Evolutionary conservation across 306 rosid species (phyloP), one percentile per base, ranked within the genome.

Genomic region (Spatholobus suberectus): DNA sequence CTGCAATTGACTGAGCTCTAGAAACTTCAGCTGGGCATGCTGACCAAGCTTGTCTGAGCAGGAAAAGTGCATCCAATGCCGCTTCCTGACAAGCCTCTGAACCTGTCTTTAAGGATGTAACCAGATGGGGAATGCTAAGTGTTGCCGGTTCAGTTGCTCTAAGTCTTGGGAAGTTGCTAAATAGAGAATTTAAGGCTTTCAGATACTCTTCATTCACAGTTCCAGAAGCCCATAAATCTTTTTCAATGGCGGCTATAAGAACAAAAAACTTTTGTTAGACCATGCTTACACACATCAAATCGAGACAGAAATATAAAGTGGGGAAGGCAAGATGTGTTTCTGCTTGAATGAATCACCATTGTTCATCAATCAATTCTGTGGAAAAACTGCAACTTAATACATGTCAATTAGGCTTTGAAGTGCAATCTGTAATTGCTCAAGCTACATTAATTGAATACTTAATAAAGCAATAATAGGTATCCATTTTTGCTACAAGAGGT

Each of bases 1-100:
- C 98, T 38, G 97, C 98, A 78, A 94, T 86, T 70, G 99, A 96
- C 90, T 96, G 99, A 85, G 97, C 93, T 85, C 97, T 90, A 52
- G 99, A 96, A 82, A 96, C 93, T 81, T 96, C 99, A 15, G 97
- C 99, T 1, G 99, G 97, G 82, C 98, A 96, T 21, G 99, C 99
- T 44, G 98, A 94, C 99, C 99, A 96, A 85, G 99, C 99, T 96
- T 96, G 99, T 80, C 98, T 88, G 26, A 96, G 94, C 84, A 96
- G 93, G 87, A 96, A 96, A 41, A 96, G 97, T 14, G 98, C 91
- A 71, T 96, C 98, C 86, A 96, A 85, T 20, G 98, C 97, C 72
- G 98, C 98, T 91, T 96, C 99, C 81, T 96, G 99, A 80, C 97
- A 92, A 79, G 97, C 97, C 86, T 96, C 99, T 5, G 98, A 88